Base-by-base conservation (phyloP, 2,329 filamentous ascomycete genomes). In the Pestalotiopsis sp. region DNA sequence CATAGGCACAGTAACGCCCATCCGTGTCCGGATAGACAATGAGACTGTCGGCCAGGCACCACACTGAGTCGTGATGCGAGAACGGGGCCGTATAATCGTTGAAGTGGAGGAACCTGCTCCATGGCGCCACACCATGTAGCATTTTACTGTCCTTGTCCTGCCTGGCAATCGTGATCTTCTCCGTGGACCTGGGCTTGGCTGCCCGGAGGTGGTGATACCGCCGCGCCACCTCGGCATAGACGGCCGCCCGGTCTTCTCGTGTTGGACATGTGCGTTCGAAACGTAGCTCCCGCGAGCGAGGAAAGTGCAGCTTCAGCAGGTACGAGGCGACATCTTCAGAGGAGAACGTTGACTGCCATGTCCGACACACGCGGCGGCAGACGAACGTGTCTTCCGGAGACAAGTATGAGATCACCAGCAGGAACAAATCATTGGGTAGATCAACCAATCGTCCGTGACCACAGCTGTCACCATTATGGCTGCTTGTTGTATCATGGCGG, bases 381-480 rank as follows among this genome's bases (percentile, higher is more conserved):
- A 81, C 77, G 17, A 89, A 73, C 65, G 83, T 77, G 69, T 89
- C 86, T 20, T 73, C 76, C 2, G 87, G 81, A 0, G 83, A 75
- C 17, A 91, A 79, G 70, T 84, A 75, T 2, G 73, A 78, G 44
- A 86, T 68, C 66, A 91, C 78, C 62, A 88, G 80, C 68, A 88
- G 79, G 71, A 91, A 89, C 60, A 91, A 74, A 65, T 89, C 86
- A 71, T 83, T 82, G n/a, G 88, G 88, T 52, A 91, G 79, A 17
- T 81, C 76, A 10, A 78, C 79, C 38, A 85, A 76, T 68, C 81
- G 77, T 76, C 76, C 78, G 14, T 40, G 9, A 24, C n/a, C 60
- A n/a, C 38, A 24, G 30, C 17, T n/a, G 24, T 14, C 44, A 52
- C 14, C 44, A 52, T 52, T n/a, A 6, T 48, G 40, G 30, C 6